Percentiles rank a stretch among this genome's conserved stretches.
These are phyloP conservation scores for Iris pallida DNA, from an alignment of 116 monocot genomes.

Conservation along the genomic window DNA sequence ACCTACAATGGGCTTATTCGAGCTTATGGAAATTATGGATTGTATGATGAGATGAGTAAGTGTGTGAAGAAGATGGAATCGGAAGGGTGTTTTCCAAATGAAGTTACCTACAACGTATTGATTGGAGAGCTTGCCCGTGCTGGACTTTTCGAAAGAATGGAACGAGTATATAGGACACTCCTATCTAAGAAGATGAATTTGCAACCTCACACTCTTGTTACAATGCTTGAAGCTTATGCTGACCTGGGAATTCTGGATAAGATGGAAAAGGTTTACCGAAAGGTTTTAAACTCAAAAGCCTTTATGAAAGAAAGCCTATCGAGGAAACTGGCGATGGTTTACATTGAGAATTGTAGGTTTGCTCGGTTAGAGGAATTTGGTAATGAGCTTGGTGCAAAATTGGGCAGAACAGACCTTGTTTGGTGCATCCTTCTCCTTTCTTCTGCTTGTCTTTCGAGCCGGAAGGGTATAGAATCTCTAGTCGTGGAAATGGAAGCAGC, in stretches of 20 bases:
- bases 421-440: slow-evolving; percentile 69
- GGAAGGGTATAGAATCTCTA: slow-evolving; percentile 57
- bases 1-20: slow-evolving; percentile 66
- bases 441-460: slow-evolving; percentile 53
- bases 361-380: slow-evolving; percentile 61
- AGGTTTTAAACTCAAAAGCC: slow-evolving; percentile 29
- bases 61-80: slow-evolving; percentile 63
- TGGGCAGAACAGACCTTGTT: slow-evolving; percentile 48
- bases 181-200: slow-evolving; percentile 58
- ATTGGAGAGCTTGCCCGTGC: slow-evolving; percentile 48
- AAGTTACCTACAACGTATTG: slow-evolving; percentile 61
- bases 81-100: slow-evolving; percentile 48
- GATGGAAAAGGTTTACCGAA: slow-evolving; percentile 45
- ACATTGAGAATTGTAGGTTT: slow-evolving; percentile 58
- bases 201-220: slow-evolving; percentile 35
- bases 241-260: slow-evolving; percentile 59
- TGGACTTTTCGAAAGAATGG: slow-evolving; percentile 61
- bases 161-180: slow-evolving; percentile 39
- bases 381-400: slow-evolving; percentile 41
- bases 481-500: slow-evolving; percentile 47
- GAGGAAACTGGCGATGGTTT: slow-evolving; percentile 57
- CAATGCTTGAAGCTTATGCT: slow-evolving; percentile 73
- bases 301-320: slow-evolving; percentile 55
- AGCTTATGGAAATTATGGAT: slow-evolving; percentile 48
- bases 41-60: slow-evolving; percentile 71